phyloP scores from a whole-genome alignment of 768 basidiomycete species.

The Tulasnella sp. region DNA sequence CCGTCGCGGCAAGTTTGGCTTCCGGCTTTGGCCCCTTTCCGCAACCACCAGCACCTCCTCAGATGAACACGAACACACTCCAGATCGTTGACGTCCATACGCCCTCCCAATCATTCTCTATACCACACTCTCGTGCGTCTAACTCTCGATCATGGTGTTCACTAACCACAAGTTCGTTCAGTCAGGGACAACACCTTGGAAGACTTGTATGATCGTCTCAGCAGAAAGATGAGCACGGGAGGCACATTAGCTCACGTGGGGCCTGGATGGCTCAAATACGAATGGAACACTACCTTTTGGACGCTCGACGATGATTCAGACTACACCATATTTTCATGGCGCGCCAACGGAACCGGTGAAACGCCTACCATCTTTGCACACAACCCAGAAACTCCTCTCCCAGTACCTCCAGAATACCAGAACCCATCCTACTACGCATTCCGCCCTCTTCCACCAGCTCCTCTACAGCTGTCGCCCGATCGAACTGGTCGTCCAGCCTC shows the following conservation, averaged over 20 bases:
- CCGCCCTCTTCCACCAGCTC: not conserved
- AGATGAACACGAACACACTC: not conserved
- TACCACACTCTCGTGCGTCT: conserved; percentile 59
- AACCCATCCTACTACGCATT: conserved; percentile 19
- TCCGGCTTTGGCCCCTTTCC: too few species aligned
- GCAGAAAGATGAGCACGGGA: conserved; percentile 46
- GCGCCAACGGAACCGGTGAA: conserved; percentile 29
- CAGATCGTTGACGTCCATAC: conserved; percentile 68
- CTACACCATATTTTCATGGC: conserved; percentile 75
- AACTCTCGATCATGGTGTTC: not conserved
- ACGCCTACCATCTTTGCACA: conserved; percentile 18
- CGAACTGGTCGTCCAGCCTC: conserved; percentile 14
- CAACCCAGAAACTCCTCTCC: conserved; percentile 26
- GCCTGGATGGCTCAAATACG: conserved; percentile 78
- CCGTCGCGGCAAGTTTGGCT: too few species aligned
- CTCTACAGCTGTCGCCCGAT: conserved; percentile 22
- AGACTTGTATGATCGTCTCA: conserved; percentile 58
- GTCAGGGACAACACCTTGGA: conserved; percentile 57
- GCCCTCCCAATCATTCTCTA: conserved; percentile 57
- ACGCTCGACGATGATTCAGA: conserved; percentile 87
- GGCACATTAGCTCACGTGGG: conserved; percentile 42
- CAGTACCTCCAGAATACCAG: conserved; percentile 18
- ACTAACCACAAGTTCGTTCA: not conserved
- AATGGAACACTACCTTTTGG: conserved; percentile 67
- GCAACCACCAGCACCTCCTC: not conserved